Conservation (phyloP, 1,139 yeast genomes). For the Kodamaea suecica region DNA sequence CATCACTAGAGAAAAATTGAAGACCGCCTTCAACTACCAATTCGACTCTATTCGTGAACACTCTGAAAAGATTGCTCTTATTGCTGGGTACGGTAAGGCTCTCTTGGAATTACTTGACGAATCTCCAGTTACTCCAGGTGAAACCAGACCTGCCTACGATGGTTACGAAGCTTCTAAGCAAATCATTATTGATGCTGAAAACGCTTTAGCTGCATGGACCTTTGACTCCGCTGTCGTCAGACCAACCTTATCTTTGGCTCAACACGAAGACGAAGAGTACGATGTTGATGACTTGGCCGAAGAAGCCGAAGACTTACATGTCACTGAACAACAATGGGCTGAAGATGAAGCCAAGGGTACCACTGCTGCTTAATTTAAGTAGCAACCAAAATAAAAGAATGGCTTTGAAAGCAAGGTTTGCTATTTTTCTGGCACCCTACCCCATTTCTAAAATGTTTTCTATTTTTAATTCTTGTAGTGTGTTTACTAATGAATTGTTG, state of each 20-base stretch:
- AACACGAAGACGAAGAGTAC: constrained; percentile 59
- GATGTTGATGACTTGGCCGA: constrained; percentile 53
- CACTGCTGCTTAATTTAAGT: constrained; percentile 5
- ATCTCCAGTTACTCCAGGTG: constrained; percentile 87
- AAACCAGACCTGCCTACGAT: constrained; percentile 83
- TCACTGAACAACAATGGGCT: constrained; percentile 52
- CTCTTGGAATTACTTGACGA: constrained; percentile 78
- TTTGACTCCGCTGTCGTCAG: constrained; percentile 75
- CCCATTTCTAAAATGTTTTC: constrained; percentile 6
- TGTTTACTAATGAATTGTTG: constrained; percentile 11
- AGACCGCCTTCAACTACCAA: constrained; percentile 81
- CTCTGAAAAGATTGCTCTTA: constrained; percentile 79
- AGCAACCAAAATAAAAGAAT: constrained; percentile 4
- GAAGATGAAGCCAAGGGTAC: constrained; percentile 19
- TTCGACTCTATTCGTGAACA: constrained; percentile 80
- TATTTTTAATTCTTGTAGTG: constrained; percentile 18
- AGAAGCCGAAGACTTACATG: constrained; percentile 52
- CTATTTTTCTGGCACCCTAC: background rate
- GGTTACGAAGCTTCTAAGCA: constrained; percentile 87
- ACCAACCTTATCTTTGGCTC: constrained; percentile 77
- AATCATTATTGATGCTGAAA: constrained; percentile 81
- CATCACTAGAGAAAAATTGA: constrained; percentile 82
- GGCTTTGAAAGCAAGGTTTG: constrained; percentile 4
- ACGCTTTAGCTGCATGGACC: constrained; percentile 81
- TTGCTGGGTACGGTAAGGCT: constrained; percentile 89